Percentiles rank a stretch among this genome's conserved stretches.
phyloP scores from a whole-genome alignment of 331 rosid species.

The Acacia pycnantha region DNA sequence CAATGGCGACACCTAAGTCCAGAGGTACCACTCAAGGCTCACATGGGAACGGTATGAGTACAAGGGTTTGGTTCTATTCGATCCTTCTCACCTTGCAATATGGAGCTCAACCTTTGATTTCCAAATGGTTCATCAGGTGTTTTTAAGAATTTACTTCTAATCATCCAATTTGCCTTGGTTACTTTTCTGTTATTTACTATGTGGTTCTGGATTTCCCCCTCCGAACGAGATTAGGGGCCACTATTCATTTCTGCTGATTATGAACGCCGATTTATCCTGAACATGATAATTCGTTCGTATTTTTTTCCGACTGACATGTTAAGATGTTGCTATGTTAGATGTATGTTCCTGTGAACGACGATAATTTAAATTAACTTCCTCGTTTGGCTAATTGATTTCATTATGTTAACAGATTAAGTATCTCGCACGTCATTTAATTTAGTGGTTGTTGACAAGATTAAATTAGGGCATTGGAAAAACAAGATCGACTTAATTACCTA shows the following conservation, averaged over 20 bases:
- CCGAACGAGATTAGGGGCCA: background rate
- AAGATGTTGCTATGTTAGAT: background rate
- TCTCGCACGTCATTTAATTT: background rate
- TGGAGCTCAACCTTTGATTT: conserved; percentile 94
- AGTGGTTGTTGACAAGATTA: background rate
- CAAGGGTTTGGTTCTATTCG: conserved; percentile 63
- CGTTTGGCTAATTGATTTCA: background rate
- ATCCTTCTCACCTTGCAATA: conserved; percentile 82
- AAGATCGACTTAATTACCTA: conserved; percentile 4
- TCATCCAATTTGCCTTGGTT: conserved; percentile 1
- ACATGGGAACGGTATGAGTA: conserved; percentile 26
- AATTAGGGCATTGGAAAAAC: background rate
- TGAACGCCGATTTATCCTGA: background rate
- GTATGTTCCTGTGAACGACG: background rate
- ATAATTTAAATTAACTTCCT: background rate
- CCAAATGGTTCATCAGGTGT: conserved; percentile 78
- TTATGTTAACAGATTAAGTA: background rate
- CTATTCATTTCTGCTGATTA: background rate
- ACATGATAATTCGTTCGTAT: background rate
- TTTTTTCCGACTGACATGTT: background rate
- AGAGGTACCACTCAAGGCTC: conserved; percentile 30
- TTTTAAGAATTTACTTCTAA: conserved; percentile 15
- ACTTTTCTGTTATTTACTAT: background rate
- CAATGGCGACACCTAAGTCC: conserved; percentile 51
- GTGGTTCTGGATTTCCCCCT: background rate